Conservation (phyloP, 108 stramenopile species). For the Thalassiosira profunda region DNA sequence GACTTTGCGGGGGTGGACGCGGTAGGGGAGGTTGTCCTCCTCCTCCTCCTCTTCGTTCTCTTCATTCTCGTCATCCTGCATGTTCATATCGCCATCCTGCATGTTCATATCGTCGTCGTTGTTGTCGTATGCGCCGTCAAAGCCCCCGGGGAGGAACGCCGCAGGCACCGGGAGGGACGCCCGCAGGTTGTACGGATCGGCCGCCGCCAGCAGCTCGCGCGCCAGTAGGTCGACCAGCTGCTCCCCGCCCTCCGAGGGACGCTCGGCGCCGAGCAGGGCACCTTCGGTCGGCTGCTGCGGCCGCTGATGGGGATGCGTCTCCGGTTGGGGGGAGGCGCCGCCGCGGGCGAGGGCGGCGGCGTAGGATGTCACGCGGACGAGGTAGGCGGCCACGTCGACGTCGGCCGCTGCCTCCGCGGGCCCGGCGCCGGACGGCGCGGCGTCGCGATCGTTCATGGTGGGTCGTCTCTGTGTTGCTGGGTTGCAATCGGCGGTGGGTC, state of each 20-base stretch:
- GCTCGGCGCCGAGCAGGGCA: no score
- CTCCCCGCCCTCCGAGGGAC: conserved; percentile 39
- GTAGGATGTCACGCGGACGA: conserved; percentile 27
- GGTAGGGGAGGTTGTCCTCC: conserved; percentile 18
- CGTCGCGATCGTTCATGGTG: no score
- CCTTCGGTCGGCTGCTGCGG: background rate
- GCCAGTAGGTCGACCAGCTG: conserved; percentile 28
- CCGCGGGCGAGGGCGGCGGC: conserved; percentile 18
- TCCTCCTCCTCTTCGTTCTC: conserved; percentile 15
- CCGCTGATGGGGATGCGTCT: background rate
- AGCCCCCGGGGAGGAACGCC: conserved; percentile 18
- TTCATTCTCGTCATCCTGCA: conserved; percentile 3
- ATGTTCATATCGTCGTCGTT: background rate
- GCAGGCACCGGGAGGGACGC: conserved; percentile 29
- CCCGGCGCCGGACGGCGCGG: no score
- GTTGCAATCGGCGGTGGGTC: no score
- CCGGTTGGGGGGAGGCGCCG: background rate
- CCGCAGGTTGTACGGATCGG: conserved; percentile 31
- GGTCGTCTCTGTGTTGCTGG: no score
- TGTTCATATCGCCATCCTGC: background rate
- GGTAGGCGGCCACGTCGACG: no score
- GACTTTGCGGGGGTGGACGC: conserved; percentile 18
- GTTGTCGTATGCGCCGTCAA: background rate
- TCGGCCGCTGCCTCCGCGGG: no score
- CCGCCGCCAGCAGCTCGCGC: conserved; percentile 20